A percentile compares a stretch with the other conserved stretches of the same genome.
phyloP scores from a whole-genome alignment of 805 yeast genomes.

The Ogataea salicorniae region DNA sequence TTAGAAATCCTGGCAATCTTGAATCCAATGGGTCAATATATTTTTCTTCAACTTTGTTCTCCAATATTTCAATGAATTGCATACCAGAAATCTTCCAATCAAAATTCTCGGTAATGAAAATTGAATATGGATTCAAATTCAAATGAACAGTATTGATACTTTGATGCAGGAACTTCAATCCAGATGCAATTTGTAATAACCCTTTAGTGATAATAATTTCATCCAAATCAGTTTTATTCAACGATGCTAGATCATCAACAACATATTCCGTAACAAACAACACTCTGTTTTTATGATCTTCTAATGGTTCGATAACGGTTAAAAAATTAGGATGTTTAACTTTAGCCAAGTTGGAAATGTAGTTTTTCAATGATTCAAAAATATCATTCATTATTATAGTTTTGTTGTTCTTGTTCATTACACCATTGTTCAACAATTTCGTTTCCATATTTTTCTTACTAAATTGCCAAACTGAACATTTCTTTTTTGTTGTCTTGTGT shows the following conservation, averaged over 20 bases:
- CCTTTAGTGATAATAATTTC: constrained; percentile 75
- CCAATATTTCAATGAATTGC: constrained; percentile 42
- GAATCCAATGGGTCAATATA: constrained; percentile 70
- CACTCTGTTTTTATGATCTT: constrained; percentile 73
- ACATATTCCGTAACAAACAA: constrained; percentile 84
- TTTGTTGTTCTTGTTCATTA: constrained; percentile 44
- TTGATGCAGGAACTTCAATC: constrained; percentile 76
- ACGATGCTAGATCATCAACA: constrained; percentile 27
- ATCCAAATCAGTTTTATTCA: constrained; percentile 49
- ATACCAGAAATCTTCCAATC: constrained; percentile 94
- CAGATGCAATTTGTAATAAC: constrained; percentile 68
- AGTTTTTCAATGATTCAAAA: constrained; percentile 58
- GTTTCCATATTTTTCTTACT: constrained; percentile 73
- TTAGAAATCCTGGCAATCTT: constrained; percentile 67
- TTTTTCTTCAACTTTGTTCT: constrained; percentile 49
- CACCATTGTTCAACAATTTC: constrained; percentile 44
- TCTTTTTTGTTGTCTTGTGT: constrained; percentile 51
- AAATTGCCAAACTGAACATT: constrained; percentile 80
- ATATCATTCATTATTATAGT: constrained; percentile 52
- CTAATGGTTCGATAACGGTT: constrained; percentile 81
- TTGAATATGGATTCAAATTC: constrained; percentile 71
- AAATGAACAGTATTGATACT: constrained; percentile 71
- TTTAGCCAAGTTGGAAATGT: constrained; percentile 68
- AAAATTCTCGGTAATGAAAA: constrained; percentile 74
- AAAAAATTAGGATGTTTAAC: constrained; percentile 87